phyloP scores from a whole-genome alignment of 2,329 filamentous ascomycete genomes.

The Fusarium sp. region DNA sequence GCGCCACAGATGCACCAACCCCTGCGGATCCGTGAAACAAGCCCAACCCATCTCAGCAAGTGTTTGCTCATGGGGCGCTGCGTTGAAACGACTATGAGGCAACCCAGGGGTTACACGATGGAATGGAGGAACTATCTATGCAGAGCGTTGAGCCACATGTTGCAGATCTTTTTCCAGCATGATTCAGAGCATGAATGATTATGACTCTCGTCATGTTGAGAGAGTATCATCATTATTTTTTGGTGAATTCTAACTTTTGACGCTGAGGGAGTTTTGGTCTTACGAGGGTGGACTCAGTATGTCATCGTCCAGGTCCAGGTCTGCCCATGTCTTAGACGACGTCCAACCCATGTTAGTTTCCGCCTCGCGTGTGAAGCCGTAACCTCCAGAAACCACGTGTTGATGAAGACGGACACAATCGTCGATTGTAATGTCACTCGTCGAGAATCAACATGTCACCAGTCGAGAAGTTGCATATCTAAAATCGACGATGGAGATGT shows the following conservation, averaged over 20 bases:
- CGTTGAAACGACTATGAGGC: slow-evolving; percentile 21
- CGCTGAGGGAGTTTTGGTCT: background rate
- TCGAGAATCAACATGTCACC: background rate
- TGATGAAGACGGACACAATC: background rate
- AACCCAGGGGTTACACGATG: slow-evolving; percentile 3
- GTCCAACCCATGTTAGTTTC: background rate
- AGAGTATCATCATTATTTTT: background rate
- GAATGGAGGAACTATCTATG: slow-evolving; percentile 19
- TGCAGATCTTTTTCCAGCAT: slow-evolving; percentile 7
- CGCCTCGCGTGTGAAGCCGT: background rate
- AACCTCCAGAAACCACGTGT: background rate
- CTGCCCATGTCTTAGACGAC: background rate
- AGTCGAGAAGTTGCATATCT: background rate
- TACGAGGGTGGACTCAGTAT: background rate
- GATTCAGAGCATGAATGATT: slow-evolving; percentile 10
- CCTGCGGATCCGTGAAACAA: slow-evolving; percentile 5
- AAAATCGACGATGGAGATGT: background rate
- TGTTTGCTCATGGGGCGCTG: slow-evolving; percentile 1
- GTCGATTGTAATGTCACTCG: background rate
- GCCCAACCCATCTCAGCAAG: background rate
- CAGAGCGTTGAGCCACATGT: slow-evolving; percentile 29
- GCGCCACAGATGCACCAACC: slow-evolving; percentile 21
- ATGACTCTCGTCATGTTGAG: background rate
- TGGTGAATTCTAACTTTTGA: background rate
- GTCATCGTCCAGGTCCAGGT: background rate